These are phyloP conservation scores for Wallacemonas rigidus DNA, from an alignment of 208 protist species.

Conservation along the genomic window DNA sequence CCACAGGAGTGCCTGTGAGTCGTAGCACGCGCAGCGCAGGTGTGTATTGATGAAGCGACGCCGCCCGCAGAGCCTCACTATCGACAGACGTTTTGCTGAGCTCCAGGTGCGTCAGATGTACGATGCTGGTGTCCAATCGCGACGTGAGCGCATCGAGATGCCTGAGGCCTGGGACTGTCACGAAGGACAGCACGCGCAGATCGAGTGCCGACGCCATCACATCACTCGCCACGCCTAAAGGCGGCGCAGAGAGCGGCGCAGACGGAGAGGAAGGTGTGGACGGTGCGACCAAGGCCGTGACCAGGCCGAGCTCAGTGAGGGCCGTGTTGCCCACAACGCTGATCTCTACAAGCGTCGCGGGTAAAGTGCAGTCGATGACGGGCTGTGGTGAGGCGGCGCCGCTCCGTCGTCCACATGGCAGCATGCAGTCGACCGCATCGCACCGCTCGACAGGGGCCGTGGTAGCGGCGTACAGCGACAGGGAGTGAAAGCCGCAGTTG, in stretches of 20 bases:
- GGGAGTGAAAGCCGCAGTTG: background rate
- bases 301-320: background rate
- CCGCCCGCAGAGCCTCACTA: background rate
- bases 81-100: conserved; percentile 6
- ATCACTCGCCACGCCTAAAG: no score
- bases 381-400: background rate
- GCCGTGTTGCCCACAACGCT: conserved; percentile 4
- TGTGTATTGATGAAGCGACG: background rate
- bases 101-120: conserved; percentile 2
- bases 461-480: background rate
- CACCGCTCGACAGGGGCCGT: no score
- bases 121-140: background rate
- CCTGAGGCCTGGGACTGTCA: background rate
- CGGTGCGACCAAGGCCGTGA: background rate
- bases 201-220: background rate
- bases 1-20: conserved; percentile 2
- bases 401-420: background rate
- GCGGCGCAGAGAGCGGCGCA: no score
- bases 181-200: conserved; percentile 11
- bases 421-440: no score
- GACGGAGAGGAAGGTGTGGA: no score
- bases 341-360: background rate
- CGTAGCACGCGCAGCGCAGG: conserved; percentile 3
- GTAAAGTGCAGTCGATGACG: background rate
- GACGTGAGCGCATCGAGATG: background rate